Base-by-base conservation (phyloP, 2,329 filamentous ascomycete genomes). In the Waltergamsia citrina region DNA sequence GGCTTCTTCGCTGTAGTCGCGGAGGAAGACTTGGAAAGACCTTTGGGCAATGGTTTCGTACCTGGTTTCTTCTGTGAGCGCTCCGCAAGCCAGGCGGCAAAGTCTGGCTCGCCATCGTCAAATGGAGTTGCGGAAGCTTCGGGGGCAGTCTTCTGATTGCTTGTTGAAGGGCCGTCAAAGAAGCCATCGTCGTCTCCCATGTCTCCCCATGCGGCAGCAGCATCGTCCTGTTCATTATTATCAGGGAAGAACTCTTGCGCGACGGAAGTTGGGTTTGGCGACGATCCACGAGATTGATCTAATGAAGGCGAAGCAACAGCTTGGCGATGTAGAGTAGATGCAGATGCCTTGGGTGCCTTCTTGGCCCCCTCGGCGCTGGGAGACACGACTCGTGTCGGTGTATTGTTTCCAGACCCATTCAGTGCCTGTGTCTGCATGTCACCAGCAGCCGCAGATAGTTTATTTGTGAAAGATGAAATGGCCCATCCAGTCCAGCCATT, bases 401-500 rank as follows among this genome's bases (percentile, higher is more conserved):
- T 58, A 10, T 62, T 50, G 26, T 17, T 33, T 4, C 63, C 49
- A 3, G 59, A 53, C 23, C 61, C 62, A 39, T 69, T 68, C 34
- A 65, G 58, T 8, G 14, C 26, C 10, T 4, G 12, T 14, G 69
- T 62, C 50, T 90, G 71, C 42, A 98, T 98, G 37, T 95, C 83
- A 14, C 92, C 92, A 7, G 82, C 82, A 0, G 86, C 87, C 1
- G 83, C 62, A 2, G 85, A 80, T 10, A 96, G 56, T 49, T 94
- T 95, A 59, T 96, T 96, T 3, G 92, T 96, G 53, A 98, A 98
- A 2, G 87, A 95, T 0, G 92, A 96, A 35, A 98, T 95, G 2
- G 92, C 92, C 92, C 92, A 98, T 10, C 92, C 92, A 2, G 92
- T 78, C 92, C 92, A 96, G 14, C 36, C 49, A n/a, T n/a, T n/a